These are phyloP conservation scores for Phanerochaete carnosa DNA, from an alignment of 768 basidiomycete species.

Conservation along the genomic window DNA sequence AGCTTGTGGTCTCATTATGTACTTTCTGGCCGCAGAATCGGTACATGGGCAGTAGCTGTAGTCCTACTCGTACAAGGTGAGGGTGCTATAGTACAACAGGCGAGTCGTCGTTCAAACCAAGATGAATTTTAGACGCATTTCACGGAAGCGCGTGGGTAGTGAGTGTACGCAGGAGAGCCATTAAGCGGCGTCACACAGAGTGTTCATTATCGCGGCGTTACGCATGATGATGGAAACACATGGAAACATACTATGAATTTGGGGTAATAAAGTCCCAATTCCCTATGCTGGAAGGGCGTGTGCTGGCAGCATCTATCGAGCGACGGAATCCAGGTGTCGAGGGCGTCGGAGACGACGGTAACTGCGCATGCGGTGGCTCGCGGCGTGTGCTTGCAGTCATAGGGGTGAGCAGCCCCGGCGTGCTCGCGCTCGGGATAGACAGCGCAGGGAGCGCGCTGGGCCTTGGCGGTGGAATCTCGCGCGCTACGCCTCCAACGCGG, in stretches of 20 bases:
- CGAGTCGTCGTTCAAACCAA: not conserved
- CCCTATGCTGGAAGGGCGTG: not conserved
- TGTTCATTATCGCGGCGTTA: not conserved
- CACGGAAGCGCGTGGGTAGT: not conserved
- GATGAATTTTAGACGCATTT: not conserved
- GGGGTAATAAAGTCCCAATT: not conserved
- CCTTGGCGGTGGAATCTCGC: not conserved
- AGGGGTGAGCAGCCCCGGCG: constrained; percentile 5
- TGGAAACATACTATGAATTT: not conserved
- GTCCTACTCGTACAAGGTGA: not conserved
- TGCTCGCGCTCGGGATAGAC: not conserved
- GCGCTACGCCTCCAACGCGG: not conserved
- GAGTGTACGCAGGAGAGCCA: not conserved
- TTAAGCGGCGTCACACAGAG: not conserved
- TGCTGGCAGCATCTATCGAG: not conserved
- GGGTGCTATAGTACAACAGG: not conserved
- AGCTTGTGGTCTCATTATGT: no score
- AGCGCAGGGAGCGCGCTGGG: not conserved
- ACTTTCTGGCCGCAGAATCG: not conserved
- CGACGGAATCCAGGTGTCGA: not conserved
- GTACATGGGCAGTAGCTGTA: no score
- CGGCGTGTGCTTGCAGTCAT: constrained; percentile 11
- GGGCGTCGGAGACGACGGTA: constrained; percentile 21
- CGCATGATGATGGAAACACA: not conserved
- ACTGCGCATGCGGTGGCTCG: constrained; percentile 22